Percentiles rank a stretch among this genome's conserved stretches.
Conservation (phyloP, 2,329 filamentous ascomycete genomes). For the Neobulgaria alba region DNA sequence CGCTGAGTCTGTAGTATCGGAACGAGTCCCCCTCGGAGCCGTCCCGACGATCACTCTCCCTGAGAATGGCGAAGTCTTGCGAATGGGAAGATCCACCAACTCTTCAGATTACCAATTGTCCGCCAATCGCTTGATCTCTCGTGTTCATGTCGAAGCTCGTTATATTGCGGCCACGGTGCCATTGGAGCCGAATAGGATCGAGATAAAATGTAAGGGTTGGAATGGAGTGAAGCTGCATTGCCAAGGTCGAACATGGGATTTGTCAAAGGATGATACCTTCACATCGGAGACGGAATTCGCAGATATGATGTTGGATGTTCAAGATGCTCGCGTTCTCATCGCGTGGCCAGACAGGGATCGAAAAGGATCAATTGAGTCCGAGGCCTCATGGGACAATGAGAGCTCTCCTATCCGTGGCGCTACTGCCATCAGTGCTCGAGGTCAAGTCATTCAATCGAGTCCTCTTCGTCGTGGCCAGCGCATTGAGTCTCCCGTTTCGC, state of each 20-base stretch:
- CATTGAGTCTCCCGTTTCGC: constrained; percentile 71
- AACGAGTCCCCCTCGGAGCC: constrained; percentile 69
- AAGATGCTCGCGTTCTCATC: constrained; percentile 82
- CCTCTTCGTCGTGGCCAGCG: constrained; percentile 46
- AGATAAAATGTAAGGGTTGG: constrained; percentile 90
- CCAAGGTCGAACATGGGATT: constrained; percentile 75
- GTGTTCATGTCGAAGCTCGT: constrained; percentile 82
- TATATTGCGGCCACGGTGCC: constrained; percentile 64
- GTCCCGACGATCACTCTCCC: constrained; percentile 77
- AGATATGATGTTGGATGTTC: constrained; percentile 92
- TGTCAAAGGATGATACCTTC: constrained; percentile 83
- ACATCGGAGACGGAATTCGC: constrained; percentile 78
- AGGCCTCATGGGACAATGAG: constrained; percentile 61
- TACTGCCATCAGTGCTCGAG: constrained; percentile 26
- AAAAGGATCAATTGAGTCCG: constrained; percentile 36
- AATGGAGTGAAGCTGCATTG: constrained; percentile 92
- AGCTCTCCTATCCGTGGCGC: constrained; percentile 39
- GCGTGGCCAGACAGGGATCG: constrained; percentile 66
- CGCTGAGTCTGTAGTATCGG: constrained; percentile 56
- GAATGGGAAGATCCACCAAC: constrained; percentile 90
- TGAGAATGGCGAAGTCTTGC: constrained; percentile 69
- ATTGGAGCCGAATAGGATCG: constrained; percentile 67
- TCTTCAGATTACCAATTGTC: constrained; percentile 94
- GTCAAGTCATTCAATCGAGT: constrained; percentile 47
- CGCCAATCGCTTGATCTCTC: constrained; percentile 83